phyloP scores from a whole-genome alignment of 1,284 basidiomycete species.

The Gymnopus androsaceus region DNA sequence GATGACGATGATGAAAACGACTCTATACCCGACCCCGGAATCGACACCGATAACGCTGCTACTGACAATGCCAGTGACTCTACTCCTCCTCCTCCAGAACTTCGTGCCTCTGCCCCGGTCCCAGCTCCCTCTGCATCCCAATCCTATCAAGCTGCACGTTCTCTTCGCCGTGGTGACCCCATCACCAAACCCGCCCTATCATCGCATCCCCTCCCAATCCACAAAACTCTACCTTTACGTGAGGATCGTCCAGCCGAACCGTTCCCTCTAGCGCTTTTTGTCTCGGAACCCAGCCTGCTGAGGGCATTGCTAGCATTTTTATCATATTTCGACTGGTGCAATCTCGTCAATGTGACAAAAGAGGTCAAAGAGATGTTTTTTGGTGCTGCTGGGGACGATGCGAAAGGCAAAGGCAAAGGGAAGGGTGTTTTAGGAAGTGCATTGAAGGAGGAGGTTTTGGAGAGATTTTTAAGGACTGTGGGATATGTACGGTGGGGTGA shows the following conservation, averaged over 20 bases:
- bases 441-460: slow-evolving; percentile 63
- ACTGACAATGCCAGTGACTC: no score
- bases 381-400: no score
- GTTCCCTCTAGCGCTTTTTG: slow-evolving; percentile 48
- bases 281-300: slow-evolving; percentile 53
- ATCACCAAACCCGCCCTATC: no score
- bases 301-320: slow-evolving; percentile 54
- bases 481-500: slow-evolving; percentile 70
- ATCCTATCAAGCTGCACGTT: no score
- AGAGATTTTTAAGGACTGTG: slow-evolving; percentile 65
- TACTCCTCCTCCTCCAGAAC: no score
- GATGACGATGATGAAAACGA: no score
- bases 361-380: slow-evolving; percentile 49
- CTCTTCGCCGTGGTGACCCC: no score
- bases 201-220: no score
- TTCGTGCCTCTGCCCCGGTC: no score
- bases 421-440: slow-evolving; percentile 19
- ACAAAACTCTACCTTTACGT: slow-evolving; percentile 22
- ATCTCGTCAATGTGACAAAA: slow-evolving; percentile 56
- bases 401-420: background rate
- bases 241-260: slow-evolving; percentile 34
- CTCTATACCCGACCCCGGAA: no score
- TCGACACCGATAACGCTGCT: no score
- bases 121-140: no score
- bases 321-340: slow-evolving; percentile 68